Evolutionary conservation across 805 yeast species (phyloP).

Genomic region (Torulaspora indica): DNA sequence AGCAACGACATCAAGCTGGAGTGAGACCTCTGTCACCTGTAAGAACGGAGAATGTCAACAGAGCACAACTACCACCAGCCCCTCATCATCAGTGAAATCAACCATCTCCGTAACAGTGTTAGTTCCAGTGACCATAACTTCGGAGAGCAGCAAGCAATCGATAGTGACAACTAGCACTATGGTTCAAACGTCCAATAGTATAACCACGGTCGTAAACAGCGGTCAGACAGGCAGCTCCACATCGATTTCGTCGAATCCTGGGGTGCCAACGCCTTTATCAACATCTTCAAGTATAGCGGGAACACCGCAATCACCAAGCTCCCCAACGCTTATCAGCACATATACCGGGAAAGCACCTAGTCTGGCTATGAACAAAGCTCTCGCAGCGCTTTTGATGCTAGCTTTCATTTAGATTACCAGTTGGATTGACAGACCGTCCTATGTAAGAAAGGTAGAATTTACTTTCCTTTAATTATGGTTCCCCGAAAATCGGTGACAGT

Average conservation of each 20-base stretch:
- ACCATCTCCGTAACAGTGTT: conserved; percentile 5
- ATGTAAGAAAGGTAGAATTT: conserved; percentile 8
- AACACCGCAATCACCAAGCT: background rate
- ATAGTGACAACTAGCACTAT: background rate
- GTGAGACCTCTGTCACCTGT: background rate
- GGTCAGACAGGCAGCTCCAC: background rate
- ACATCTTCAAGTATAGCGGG: conserved; percentile 5
- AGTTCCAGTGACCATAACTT: conserved; percentile 4
- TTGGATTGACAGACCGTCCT: background rate
- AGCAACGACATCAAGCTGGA: background rate
- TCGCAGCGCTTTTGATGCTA: conserved; percentile 4
- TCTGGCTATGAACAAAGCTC: background rate
- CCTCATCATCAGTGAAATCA: background rate
- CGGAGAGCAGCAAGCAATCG: background rate
- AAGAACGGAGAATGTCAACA: background rate
- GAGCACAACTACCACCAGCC: background rate
- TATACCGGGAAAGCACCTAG: conserved; percentile 3
- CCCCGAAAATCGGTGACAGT: conserved; percentile 71
- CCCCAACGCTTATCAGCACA: background rate
- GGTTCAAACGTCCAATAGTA: background rate
- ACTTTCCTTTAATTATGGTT: conserved; percentile 45
- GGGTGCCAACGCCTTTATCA: background rate
- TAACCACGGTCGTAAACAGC: background rate
- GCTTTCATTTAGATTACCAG: conserved; percentile 2
- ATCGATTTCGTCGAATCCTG: background rate